Evolutionary conservation across 2,329 filamentous ascomycete genomes (phyloP).

Genomic region (Colletotrichum orbiculare): DNA sequence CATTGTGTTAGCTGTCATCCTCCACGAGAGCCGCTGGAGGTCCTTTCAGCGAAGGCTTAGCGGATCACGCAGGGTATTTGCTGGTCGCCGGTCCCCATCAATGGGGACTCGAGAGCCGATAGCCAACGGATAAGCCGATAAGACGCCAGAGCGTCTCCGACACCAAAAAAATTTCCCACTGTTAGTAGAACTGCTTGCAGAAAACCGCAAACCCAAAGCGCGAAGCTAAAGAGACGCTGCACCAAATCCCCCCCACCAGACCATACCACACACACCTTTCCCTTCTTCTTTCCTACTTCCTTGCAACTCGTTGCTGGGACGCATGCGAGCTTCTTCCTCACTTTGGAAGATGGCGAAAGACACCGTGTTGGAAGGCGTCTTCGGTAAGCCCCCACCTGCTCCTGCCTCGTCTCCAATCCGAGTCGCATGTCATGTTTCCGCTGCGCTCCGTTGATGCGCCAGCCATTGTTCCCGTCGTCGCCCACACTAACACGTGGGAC

Average conservation of each 20-base stretch:
- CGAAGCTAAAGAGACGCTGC: constrained; percentile 30
- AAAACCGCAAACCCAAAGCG: constrained; percentile 25
- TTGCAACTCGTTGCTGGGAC: constrained; percentile 12
- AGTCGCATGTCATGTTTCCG: constrained; percentile 18
- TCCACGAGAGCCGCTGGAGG: constrained; percentile 15
- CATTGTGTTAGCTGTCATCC: neutral
- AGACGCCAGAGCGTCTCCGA: constrained; percentile 22
- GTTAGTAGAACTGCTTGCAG: constrained; percentile 27
- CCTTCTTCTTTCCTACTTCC: constrained; percentile 4
- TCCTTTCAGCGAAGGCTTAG: neutral
- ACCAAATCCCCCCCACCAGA: constrained; percentile 5
- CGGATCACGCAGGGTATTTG: constrained; percentile 23
- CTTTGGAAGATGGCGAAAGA: constrained; percentile 64
- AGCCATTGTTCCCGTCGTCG: neutral
- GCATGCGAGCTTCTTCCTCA: constrained; percentile 46
- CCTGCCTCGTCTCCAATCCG: constrained; percentile 2
- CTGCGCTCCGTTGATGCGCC: constrained; percentile 5
- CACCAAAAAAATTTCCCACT: constrained; percentile 30
- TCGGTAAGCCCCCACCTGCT: constrained; percentile 56
- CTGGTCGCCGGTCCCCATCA: constrained; percentile 7
- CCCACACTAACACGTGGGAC: constrained; percentile 1
- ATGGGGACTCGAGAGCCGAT: constrained; percentile 12
- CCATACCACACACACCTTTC: neutral
- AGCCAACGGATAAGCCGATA: constrained; percentile 37
- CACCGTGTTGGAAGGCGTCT: constrained; percentile 66